Evolutionary conservation across 2,329 filamentous ascomycete genomes (phyloP), one percentile per base, ranked within the genome.

Genomic region (Verruconis gallopava): DNA sequence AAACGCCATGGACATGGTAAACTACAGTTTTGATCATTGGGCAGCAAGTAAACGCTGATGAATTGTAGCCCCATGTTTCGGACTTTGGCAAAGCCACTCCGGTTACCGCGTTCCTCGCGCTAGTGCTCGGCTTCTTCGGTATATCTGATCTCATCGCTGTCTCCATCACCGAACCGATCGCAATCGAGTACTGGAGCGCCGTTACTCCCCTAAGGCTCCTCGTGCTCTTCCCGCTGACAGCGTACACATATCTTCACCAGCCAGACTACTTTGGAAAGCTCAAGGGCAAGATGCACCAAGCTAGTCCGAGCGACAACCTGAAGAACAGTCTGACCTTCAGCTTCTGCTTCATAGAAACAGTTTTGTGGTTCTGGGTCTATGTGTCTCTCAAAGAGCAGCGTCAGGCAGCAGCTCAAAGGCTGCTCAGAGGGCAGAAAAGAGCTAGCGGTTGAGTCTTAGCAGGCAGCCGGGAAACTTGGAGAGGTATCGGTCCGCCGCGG

Each of bases 261-360:
- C 55, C 71, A 60, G 70, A 50, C 21, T 62, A 77, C 63, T 51
- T 63, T 41, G 59, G 63, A 34, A 62, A 57, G 30, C 51, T 56
- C 13, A 52, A 47, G 30, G 49, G 53, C 22, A 15, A 43, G 37
- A 30, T 35, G 30, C 28, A 53, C 40, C 55, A 47, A 46, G 48
- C 37, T 41, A 56, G 46, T 41, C 52, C 48, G 53, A 69, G 56
- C 38, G 79, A 86, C 47, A 72, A 74, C 18, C 61, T 94, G 52
- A 85, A 88, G 65, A 93, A 93, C 57, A 75, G 85, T 39, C 66
- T 93, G 32, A 75, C 93, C 32, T 93, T 95, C 56, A 78, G 81
- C 0, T 91, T 85, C 61, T 77, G 77, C 5, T 91, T 94, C 53
- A 55, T 93, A 55, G 88, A 95, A 66, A 75, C 85, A 58, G 68